These are phyloP conservation scores for Xerocomus cyaneibrunnescens DNA, from an alignment of 1,284 basidiomycete genomes.

Conservation along the genomic window DNA sequence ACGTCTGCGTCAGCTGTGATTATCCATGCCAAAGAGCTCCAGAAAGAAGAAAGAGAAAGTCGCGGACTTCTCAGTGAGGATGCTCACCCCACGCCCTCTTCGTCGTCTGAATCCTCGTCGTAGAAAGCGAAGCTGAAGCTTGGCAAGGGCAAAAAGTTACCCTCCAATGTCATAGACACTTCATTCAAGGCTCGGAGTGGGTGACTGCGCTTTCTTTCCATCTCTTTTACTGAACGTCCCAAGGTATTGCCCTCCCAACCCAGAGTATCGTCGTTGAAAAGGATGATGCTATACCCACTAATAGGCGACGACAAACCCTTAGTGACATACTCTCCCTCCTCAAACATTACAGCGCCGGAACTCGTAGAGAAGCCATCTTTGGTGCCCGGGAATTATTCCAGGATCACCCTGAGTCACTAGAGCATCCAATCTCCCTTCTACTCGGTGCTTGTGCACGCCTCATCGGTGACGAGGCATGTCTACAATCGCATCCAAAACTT, in stretches of 20 bases:
- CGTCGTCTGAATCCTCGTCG: constrained; percentile 9
- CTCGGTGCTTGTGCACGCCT: constrained; percentile 69
- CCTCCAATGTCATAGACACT: constrained; percentile 89
- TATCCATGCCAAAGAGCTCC: constrained; percentile 78
- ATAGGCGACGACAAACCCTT: constrained; percentile 75
- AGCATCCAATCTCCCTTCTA: constrained; percentile 60
- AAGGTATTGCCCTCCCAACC: constrained; percentile 87
- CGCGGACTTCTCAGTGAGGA: constrained; percentile 80
- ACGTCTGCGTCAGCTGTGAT: background rate
- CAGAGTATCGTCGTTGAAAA: constrained; percentile 71
- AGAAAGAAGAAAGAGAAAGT: constrained; percentile 86
- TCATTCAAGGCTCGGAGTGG: constrained; percentile 92
- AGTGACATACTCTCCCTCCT: constrained; percentile 77
- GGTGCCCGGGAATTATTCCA: constrained; percentile 82
- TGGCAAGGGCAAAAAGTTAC: constrained; percentile 86
- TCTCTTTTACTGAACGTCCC: constrained; percentile 9
- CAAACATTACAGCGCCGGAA: constrained; percentile 80
- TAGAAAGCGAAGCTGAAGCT: constrained; percentile 97
- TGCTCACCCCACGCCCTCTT: background rate
- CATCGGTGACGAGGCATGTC: constrained; percentile 76
- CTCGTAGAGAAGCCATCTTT: constrained; percentile 79
- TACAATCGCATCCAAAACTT: background rate
- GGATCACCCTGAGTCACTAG: constrained; percentile 57
- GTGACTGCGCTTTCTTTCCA: constrained; percentile 15
- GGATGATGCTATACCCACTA: constrained; percentile 60